Base-by-base conservation (phyloP, 495 filamentous ascomycete genomes). In the Aspergillus cristatus region DNA sequence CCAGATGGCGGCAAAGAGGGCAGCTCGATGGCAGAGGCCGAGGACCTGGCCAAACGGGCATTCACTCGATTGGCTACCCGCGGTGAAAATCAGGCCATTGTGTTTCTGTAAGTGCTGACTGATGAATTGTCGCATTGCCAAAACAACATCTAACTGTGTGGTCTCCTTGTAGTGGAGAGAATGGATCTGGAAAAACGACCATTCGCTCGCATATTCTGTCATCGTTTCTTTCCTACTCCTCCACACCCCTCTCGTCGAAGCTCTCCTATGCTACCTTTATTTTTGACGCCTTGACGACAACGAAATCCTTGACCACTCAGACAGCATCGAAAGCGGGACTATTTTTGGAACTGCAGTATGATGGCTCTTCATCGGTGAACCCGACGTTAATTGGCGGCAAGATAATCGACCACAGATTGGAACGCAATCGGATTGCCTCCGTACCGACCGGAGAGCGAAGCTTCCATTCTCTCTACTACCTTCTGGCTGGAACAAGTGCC, bases 391-490 rank as follows among this genome's bases (percentile, higher is more conserved):
- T 97, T 43, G 91, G 91, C 54, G 90, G 85, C 36, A 97, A 98
- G 60, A 63, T 98, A 12, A 72, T 98, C 31, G 91, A 97, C 48
- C 90, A 98, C 52, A 72, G 91, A 37, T 61, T 98, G 26, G 91
- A 98, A 54, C 69, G 91, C 28, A 93, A 85, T 61, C 75, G 91
- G 43, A 84, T 98, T 47, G 79, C 91, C 18, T 76, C 80, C 11
- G 88, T 96, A 0, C 91, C 91, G 2, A 93, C 91, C 1, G 91
- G 91, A 42, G 91, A 98, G 58, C 80, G 91, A 33, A 97, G 87
- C 55, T 96, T 95, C 61, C 91, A 98, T 60, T 77, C 90, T 18
- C 64, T 98, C 22, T 98, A 98, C 65, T 98, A 98, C 57, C 74
- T 98, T 10, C 62, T 97, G 14, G 84, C 90, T 6, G 91, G 91